Conservation (phyloP, 2,329 filamentous ascomycete genomes). For the Alternaria sp. region DNA sequence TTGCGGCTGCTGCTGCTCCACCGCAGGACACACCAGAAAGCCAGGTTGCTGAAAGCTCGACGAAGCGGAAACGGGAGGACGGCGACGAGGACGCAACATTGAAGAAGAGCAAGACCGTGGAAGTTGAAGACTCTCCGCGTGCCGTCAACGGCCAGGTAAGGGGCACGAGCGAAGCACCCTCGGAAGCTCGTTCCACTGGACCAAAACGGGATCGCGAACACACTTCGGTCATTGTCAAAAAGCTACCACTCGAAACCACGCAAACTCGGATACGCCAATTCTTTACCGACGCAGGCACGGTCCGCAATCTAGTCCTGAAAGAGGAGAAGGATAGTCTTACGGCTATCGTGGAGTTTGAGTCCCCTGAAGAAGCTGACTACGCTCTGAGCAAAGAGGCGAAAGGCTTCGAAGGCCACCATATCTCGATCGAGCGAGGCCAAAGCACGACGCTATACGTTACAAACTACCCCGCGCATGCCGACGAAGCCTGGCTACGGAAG, state of each 20-base stretch:
- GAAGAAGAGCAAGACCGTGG: constrained; percentile 71
- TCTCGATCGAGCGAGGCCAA: constrained; percentile 77
- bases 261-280: constrained; percentile 83
- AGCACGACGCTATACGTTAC: constrained; percentile 86
- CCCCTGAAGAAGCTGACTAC: constrained; percentile 78
- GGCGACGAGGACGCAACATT: constrained; percentile 62
- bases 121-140: constrained; percentile 31
- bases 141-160: constrained; percentile 28
- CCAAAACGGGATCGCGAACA: constrained; percentile 88
- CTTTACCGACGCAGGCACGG: constrained; percentile 87
- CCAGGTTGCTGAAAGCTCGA: constrained; percentile 56
- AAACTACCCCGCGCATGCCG: constrained; percentile 83
- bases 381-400: constrained; percentile 85
- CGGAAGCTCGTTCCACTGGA: constrained; percentile 42
- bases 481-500: constrained; percentile 72
- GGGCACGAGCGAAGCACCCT: constrained; percentile 48
- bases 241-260: constrained; percentile 74
- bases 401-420: constrained; percentile 74
- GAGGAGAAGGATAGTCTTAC: constrained; percentile 68
- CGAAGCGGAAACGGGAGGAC: constrained; percentile 76
- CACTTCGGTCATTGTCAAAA: constrained; percentile 80
- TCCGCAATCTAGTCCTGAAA: constrained; percentile 77
- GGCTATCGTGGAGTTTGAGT: constrained; percentile 85
- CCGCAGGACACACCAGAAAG: constrained; percentile 29
- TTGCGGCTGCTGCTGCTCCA: constrained; percentile 60